Evolutionary conservation across 2,329 filamentous ascomycete genomes (phyloP), one percentile per base, ranked within the genome.

Genomic region (Peltaster fructicola): DNA sequence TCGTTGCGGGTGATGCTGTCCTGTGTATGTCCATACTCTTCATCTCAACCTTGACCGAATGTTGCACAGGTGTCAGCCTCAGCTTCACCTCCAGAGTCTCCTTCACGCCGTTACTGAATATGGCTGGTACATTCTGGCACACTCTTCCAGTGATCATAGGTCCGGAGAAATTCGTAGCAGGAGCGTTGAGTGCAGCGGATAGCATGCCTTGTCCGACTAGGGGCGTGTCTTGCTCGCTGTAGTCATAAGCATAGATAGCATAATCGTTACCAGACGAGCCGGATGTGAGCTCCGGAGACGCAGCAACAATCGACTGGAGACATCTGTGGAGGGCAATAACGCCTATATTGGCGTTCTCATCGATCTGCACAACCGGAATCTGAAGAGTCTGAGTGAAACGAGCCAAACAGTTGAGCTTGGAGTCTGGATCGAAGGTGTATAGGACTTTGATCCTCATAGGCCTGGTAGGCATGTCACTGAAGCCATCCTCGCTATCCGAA

Each of bases 241-340:
- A 95, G 51, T 98, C 88, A 56, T 81, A 80, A 15, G 85, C 82
- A 53, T 98, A 98, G 29, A 98, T 73, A n/a, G 82, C 88, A 54
- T 88, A 98, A 54, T 98, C 84, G 14, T 42, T 43, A 51, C 68
- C 56, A 54, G 75, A 63, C 31, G 74, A 47, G 59, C 75, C 60
- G 45, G 69, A 68, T 22, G 82, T 59, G 22, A 98, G 65, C 54
- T 98, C 88, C 17, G 88, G 88, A 47, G 88, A 95, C 25, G 69
- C 67, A 23, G 61, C 55, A 14, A 70, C 63, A 39, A 98, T 74
- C 29, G 84, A 79, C 48, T 85, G 73, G 22, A 93, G 68, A 51
- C 88, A 95, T 33, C 75, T 74, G 38, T 74, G 74, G 26, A 95
- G 61, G 50, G 93, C 82, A 37, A 93, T 69, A 25, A 93, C 65